Evolutionary conservation across 495 filamentous ascomycete species (phyloP).

Genomic region (Penicillium subrubescens): DNA sequence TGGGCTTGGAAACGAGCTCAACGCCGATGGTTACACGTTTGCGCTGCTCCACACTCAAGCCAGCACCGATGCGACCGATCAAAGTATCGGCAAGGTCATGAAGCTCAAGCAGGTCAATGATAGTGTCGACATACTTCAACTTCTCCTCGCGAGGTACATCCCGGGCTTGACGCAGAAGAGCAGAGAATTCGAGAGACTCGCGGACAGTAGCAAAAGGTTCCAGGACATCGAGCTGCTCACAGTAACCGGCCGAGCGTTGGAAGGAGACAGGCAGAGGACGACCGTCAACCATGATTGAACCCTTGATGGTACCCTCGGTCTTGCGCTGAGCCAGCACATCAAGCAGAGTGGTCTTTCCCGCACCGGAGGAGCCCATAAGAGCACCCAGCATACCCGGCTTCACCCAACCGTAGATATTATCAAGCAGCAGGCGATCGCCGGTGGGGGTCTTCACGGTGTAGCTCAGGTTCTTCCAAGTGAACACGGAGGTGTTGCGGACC

Average conservation of each 20-base stretch:
- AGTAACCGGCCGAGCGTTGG: conserved; percentile 68
- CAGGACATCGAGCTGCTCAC: conserved; percentile 63
- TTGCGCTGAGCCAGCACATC: conserved; percentile 66
- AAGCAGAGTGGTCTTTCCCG: conserved; percentile 65
- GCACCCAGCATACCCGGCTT: conserved; percentile 83
- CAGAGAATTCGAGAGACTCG: conserved; percentile 62
- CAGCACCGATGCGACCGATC: conserved; percentile 54
- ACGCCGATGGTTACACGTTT: conserved; percentile 70
- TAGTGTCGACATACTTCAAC: conserved; percentile 59
- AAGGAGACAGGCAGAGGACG: conserved; percentile 75
- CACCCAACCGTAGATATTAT: conserved; percentile 86
- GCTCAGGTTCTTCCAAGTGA: conserved; percentile 62
- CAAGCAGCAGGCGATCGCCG: conserved; percentile 56
- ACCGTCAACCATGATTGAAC: conserved; percentile 85
- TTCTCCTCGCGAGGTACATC: conserved; percentile 57
- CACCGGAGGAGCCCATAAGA: conserved; percentile 67
- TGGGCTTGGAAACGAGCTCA: conserved; percentile 67
- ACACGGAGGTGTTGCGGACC: conserved; percentile 54
- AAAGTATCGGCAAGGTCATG: conserved; percentile 55
- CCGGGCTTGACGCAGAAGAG: conserved; percentile 56
- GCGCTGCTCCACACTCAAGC: conserved; percentile 61
- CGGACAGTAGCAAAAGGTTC: conserved; percentile 62
- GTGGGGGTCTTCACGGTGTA: conserved; percentile 54
- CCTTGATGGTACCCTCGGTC: conserved; percentile 82
- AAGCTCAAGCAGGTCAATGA: conserved; percentile 62